Evolutionary conservation across 768 basidiomycete species (phyloP), one percentile per base, ranked within the genome.

Genomic region (Rossbeevera mucosa): DNA sequence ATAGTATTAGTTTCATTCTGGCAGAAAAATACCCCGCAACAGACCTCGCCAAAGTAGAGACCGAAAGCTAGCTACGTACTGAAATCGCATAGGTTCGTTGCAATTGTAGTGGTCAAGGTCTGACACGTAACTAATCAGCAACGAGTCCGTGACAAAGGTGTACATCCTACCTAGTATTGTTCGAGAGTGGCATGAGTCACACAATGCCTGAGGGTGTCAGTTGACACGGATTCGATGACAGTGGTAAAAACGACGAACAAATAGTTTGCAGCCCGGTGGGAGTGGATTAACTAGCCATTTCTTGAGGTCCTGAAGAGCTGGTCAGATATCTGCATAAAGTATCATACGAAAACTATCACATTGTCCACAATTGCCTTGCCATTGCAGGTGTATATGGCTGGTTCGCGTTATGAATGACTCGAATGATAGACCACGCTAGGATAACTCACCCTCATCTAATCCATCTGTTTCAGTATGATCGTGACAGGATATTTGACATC

Each of bases 381-480:
- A 7, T 48, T 56, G 55, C 51, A 54, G 36, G 25, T 49, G 29
- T 45, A 48, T 44, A 56, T 51, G 7, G 18, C 60, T 68, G 20
- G 25, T 43, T 7, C 38, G n/a, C 9, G 22, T 54, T 9, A 31
- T n/a, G 21, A 41, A 43, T 8, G 50, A 33, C 51, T 13, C 28
- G 28, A 22, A 30, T 25, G 31, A 47, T 7, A 1, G 20, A 11
- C 12, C 7, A n/a, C 13, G 16, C 24, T 26, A 36, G 13, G 13
- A 18, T 44, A 24, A 38, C 48, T 43, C 47, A 80, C 81, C 76
- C 67, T 83, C 81, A 44, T 82, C 80, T 50, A 71, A 62, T 2
- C 78, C 75, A 54, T 83, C 81, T 20, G 74, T 69, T 54, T 82
- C 80, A 1, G 66, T 74, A 8, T 69, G 65, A 53, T 80, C 68